A percentile compares a stretch with the other conserved stretches of the same genome.
phyloP scores from a whole-genome alignment of 106 monocot species.

The Dendrobium chrysotoxum region DNA sequence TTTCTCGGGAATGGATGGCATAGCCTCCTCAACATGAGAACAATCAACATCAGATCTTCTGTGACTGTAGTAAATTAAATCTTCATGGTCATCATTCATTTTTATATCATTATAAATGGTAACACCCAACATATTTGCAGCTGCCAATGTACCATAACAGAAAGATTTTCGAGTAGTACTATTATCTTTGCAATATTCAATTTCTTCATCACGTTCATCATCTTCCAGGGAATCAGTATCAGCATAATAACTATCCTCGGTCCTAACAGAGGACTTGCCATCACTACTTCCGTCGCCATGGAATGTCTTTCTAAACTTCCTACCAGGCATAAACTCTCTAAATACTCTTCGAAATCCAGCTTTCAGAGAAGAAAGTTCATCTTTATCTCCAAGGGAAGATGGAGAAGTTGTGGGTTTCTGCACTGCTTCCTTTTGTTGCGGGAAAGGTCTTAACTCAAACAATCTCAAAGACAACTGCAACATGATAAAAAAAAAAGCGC shows the following conservation, averaged over 20 bases:
- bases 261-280: not conserved
- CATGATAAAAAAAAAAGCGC: not conserved
- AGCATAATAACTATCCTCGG: not conserved
- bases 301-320: constrained; percentile 25
- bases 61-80: constrained; percentile 54
- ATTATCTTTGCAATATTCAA: constrained; percentile 30
- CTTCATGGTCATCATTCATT: constrained; percentile 14
- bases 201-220: constrained; percentile 36
- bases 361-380: constrained; percentile 52
- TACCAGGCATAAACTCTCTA: constrained; percentile 29
- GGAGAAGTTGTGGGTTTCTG: not conserved
- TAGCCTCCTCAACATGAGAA: constrained; percentile 18
- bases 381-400: constrained; percentile 19
- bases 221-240: constrained; percentile 7
- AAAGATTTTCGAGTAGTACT: constrained; percentile 67
- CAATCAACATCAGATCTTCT: constrained; percentile 20
- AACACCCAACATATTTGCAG: constrained; percentile 36
- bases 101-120: not conserved
- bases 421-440: not conserved
- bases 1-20: constrained; percentile 14
- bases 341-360: constrained; percentile 49
- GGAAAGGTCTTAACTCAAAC: constrained; percentile 2
- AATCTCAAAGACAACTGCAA: constrained; percentile 6
- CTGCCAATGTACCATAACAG: constrained; percentile 65
- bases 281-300: constrained; percentile 40